Evolutionary conservation across 2,329 filamentous ascomycete species (phyloP).

Genomic region (Akanthomyces muscarius): DNA sequence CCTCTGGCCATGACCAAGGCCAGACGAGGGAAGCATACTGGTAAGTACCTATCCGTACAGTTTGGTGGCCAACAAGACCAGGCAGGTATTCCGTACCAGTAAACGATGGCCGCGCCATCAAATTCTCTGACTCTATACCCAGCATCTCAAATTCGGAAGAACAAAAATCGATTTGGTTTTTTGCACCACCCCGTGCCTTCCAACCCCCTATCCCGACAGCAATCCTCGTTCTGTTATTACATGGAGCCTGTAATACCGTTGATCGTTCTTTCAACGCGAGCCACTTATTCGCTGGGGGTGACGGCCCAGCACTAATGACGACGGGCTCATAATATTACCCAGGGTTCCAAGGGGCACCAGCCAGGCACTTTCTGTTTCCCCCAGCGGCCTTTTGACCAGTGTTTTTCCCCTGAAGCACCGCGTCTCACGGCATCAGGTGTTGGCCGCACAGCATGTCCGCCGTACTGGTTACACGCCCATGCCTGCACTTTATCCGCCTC

Average conservation of each 20-base stretch:
- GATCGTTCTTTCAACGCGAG: not conserved
- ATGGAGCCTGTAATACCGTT: not conserved
- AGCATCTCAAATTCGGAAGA: too few species aligned
- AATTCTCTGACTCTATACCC: too few species aligned
- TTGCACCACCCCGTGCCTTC: too few species aligned
- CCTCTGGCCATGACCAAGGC: not conserved
- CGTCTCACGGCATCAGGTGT: not conserved
- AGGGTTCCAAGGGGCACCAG: slow-evolving; percentile 6
- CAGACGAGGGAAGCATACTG: not conserved
- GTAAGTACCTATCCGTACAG: too few species aligned
- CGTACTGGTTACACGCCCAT: not conserved
- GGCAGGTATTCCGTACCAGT: too few species aligned
- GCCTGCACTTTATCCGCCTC: not conserved
- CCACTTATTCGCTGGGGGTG: not conserved
- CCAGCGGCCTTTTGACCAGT: too few species aligned
- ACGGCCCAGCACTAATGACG: not conserved
- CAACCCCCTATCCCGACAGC: not conserved
- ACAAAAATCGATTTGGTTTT: too few species aligned
- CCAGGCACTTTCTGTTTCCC: not conserved
- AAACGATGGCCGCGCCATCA: too few species aligned
- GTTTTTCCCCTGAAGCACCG: too few species aligned
- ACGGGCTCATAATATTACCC: not conserved
- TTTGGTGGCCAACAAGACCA: not conserved
- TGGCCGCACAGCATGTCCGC: not conserved
- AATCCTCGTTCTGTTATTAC: too few species aligned